Evolutionary conservation across 345 rosid genomes (phyloP).

Genomic region (Eucalyptus curtisii): DNA sequence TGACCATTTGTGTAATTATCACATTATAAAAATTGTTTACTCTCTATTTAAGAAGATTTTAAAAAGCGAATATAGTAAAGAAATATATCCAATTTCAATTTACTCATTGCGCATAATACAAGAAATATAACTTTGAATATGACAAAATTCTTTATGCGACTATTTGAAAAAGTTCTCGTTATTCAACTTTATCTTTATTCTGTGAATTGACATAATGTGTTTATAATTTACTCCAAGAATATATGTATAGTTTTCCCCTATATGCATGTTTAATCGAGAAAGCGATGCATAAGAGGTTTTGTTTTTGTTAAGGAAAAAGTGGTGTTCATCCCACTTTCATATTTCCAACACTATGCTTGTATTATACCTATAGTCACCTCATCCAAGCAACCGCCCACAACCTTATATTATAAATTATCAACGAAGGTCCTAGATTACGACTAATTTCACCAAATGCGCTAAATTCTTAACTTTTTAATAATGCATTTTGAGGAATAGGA

Average conservation of each 20-base stretch:
- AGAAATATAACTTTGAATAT: neutral
- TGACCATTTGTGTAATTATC: no score
- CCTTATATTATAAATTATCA: neutral
- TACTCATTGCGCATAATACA: accelerated
- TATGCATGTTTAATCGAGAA: neutral
- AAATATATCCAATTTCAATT: neutral
- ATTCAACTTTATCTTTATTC: neutral
- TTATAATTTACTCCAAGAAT: neutral
- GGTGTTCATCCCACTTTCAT: neutral
- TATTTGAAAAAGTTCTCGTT: neutral
- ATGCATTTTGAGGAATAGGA: neutral
- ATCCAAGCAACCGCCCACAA: no score
- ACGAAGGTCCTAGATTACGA: neutral
- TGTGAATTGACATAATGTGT: neutral
- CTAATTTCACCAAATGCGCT: neutral
- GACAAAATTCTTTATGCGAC: neutral
- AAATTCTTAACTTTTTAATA: neutral
- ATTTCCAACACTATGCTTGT: neutral
- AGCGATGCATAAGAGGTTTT: no score
- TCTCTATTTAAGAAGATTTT: neutral
- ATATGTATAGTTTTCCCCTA: neutral
- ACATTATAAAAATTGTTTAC: neutral
- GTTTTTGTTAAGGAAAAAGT: neutral
- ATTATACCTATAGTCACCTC: no score
- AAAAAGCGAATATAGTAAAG: neutral